These are phyloP conservation scores for Lophiotrema nucula DNA, from an alignment of 495 filamentous ascomycete species.

Conservation along the genomic window DNA sequence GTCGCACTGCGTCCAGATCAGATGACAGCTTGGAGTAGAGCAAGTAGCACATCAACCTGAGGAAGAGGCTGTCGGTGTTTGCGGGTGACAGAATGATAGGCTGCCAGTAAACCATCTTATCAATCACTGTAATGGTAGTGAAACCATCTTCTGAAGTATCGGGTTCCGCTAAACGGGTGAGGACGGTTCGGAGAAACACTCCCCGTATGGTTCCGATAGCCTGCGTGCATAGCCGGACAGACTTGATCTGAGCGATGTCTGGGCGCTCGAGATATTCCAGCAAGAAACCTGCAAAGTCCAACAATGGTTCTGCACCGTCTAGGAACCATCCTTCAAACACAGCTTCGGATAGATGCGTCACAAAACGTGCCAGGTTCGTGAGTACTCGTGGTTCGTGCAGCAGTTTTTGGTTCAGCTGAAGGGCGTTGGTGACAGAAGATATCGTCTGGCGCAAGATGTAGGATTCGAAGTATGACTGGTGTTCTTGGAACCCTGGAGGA, in stretches of 20 bases:
- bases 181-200: constrained; percentile 70
- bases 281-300: constrained; percentile 84
- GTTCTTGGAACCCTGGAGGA: constrained; percentile 86
- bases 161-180: constrained; percentile 80
- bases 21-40: constrained; percentile 82
- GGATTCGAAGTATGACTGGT: constrained; percentile 92
- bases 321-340: constrained; percentile 96
- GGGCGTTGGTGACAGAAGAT: constrained; percentile 62
- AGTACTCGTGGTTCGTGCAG: constrained; percentile 81
- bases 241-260: constrained; percentile 75
- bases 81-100: constrained; percentile 78
- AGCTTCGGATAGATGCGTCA: constrained; percentile 77
- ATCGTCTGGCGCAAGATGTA: constrained; percentile 78
- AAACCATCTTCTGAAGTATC: constrained; percentile 60
- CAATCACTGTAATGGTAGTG: constrained; percentile 66
- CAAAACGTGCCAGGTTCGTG: constrained; percentile 79
- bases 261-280: constrained; percentile 87
- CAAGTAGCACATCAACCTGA: constrained; percentile 83
- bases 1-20: constrained; percentile 59
- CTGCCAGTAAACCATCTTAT: constrained; percentile 93
- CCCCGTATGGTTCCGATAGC: constrained; percentile 70
- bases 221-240: constrained; percentile 81
- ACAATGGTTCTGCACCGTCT: constrained; percentile 71
- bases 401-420: constrained; percentile 67
- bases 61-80: constrained; percentile 69